A percentile compares a stretch with the other conserved stretches of the same genome.
These are phyloP conservation scores for Arabidopsis suecica DNA, from an alignment of 345 rosid species.

Conservation along the genomic window DNA sequence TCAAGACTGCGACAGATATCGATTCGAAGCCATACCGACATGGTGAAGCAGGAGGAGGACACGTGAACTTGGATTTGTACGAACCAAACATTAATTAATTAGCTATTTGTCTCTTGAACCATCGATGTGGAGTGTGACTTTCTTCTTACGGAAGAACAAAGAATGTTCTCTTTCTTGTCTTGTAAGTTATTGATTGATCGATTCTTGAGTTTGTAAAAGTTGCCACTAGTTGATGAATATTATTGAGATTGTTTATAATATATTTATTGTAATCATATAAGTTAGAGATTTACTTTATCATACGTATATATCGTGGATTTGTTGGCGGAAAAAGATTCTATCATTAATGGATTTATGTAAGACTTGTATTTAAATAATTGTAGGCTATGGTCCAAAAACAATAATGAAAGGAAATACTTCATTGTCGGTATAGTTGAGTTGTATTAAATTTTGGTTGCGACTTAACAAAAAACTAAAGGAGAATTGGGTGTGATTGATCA, in stretches of 20 bases:
- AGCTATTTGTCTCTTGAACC: conserved; percentile 16
- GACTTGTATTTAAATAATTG: conserved; percentile 12
- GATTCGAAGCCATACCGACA: conserved; percentile 25
- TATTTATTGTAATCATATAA: not conserved
- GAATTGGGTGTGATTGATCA: conserved; percentile 28
- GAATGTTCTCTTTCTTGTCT: conserved; percentile 24
- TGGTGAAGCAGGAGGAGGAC: conserved; percentile 32
- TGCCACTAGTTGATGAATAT: conserved; percentile 5
- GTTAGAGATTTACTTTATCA: conserved; percentile 36
- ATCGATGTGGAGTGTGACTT: conserved; percentile 28
- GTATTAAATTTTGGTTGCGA: conserved; percentile 38
- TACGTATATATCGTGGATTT: conserved; percentile 10
- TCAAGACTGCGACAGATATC: conserved; percentile 28
- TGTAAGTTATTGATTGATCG: conserved; percentile 24
- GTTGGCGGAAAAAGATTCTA: conserved; percentile 16
- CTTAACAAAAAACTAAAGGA: conserved; percentile 4
- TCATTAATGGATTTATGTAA: conserved; percentile 33
- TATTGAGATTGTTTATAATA: not conserved
- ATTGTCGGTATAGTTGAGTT: conserved; percentile 44
- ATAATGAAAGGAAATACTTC: conserved; percentile 38
- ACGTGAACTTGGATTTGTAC: conserved; percentile 32
- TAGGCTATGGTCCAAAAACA: conserved; percentile 43
- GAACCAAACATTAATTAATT: conserved; percentile 11
- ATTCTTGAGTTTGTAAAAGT: conserved; percentile 13
- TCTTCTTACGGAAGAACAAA: conserved; percentile 13